Conservation (phyloP, 176 grass and related monocot species). For the Triticum aestivum region IWGSC_CS_RefSeq_v2.1 NC_057811.1:7550351-7550850, state of each 20-base stretch:
- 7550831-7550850: background rate
- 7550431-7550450: background rate
- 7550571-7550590: background rate
- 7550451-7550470: background rate
- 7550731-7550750: constrained; percentile 8
- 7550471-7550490: background rate
- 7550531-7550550: background rate
- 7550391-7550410: background rate
- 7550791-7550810: constrained; percentile 27
- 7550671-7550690: background rate
- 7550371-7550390: background rate
- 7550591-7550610: background rate
- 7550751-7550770: constrained; percentile 33
- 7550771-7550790: constrained; percentile 29
- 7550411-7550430: background rate
- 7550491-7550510: background rate
- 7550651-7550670: background rate
- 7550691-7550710: background rate
- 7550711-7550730: background rate
- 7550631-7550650: background rate
- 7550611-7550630: background rate
- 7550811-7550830: constrained; percentile 1
- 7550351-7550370: background rate
- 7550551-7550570: background rate
- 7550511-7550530: background rate